Evolutionary conservation across 2,329 filamentous ascomycete genomes (phyloP).

Genomic region (Apiospora sp.): DNA sequence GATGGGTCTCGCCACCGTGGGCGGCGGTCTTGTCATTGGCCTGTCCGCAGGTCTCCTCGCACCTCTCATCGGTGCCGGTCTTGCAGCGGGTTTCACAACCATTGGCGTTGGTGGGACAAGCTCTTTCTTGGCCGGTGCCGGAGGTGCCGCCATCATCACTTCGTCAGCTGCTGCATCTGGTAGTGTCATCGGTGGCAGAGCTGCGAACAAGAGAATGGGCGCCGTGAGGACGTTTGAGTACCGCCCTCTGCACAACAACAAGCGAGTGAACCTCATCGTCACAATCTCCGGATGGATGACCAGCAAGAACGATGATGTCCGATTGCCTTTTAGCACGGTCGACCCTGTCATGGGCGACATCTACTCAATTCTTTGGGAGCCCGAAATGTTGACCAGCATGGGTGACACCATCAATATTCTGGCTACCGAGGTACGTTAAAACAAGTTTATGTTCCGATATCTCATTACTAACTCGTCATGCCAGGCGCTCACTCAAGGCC

Average conservation of each 20-base stretch:
- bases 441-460: not conserved
- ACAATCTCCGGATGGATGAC: slow-evolving; percentile 99
- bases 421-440: slow-evolving; percentile 83
- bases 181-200: slow-evolving; percentile 83
- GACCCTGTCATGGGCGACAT: slow-evolving; percentile 98
- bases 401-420: slow-evolving; percentile 98
- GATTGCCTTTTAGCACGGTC: slow-evolving; percentile 93
- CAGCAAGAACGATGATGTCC: slow-evolving; percentile 95
- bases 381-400: slow-evolving; percentile 97
- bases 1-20: slow-evolving; percentile 96
- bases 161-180: slow-evolving; percentile 88
- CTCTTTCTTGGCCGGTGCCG: slow-evolving; percentile 88
- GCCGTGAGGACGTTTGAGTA: slow-evolving; percentile 98
- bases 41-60: slow-evolving; percentile 91
- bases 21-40: slow-evolving; percentile 93
- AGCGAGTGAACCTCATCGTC: slow-evolving; percentile 92
- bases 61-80: slow-evolving; percentile 90
- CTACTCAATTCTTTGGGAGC: slow-evolving; percentile 97
- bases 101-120: slow-evolving; percentile 91
- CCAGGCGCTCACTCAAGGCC: slow-evolving; percentile 90
- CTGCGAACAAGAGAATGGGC: slow-evolving; percentile 87
- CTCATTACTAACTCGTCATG: slow-evolving; percentile 37
- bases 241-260: slow-evolving; percentile 95
- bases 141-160: slow-evolving; percentile 93
- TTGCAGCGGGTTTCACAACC: slow-evolving; percentile 93